These are phyloP conservation scores for Acorus gramineus DNA, from an alignment of 106 monocot species.

Conservation along the genomic window DNA sequence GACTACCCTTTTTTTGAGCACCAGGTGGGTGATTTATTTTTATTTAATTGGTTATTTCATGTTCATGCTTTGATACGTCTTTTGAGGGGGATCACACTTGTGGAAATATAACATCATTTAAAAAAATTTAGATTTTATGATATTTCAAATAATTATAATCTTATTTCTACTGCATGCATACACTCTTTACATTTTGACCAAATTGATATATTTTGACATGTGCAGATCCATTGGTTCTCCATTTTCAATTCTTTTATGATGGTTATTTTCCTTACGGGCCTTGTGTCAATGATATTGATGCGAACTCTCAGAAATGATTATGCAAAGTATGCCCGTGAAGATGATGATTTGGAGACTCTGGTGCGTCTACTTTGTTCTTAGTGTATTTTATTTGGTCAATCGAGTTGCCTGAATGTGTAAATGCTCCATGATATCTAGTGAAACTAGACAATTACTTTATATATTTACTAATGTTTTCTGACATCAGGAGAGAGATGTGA, in stretches of 20 bases:
- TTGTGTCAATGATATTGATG: slow-evolving; percentile 98
- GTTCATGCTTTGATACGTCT: too few species aligned
- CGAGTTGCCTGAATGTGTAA: not conserved
- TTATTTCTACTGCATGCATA: too few species aligned
- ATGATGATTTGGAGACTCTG: slow-evolving; percentile 90
- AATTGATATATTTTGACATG: slow-evolving; percentile 2
- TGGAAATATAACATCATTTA: too few species aligned
- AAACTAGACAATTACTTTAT: not conserved
- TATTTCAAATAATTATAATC: too few species aligned
- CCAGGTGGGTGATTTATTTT: slow-evolving; percentile 30
- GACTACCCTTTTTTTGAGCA: slow-evolving; percentile 93
- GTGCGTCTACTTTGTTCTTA: slow-evolving; percentile 19
- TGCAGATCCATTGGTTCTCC: slow-evolving; percentile 98
- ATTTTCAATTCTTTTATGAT: slow-evolving; percentile 99
- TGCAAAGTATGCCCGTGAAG: slow-evolving; percentile 95
- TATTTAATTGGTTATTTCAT: too few species aligned
- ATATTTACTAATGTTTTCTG: not conserved
- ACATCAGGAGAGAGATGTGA: slow-evolving; percentile 91
- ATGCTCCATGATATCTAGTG: too few species aligned
- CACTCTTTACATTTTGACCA: too few species aligned
- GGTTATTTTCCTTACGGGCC: slow-evolving; percentile 95
- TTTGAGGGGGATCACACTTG: too few species aligned
- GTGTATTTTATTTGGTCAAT: not conserved
- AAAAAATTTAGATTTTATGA: too few species aligned
- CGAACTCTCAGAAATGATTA: slow-evolving; percentile 95